These are phyloP conservation scores for Davidsoniella neocaledoniae DNA, from an alignment of 2,329 filamentous ascomycete genomes.

Conservation along the genomic window DNA sequence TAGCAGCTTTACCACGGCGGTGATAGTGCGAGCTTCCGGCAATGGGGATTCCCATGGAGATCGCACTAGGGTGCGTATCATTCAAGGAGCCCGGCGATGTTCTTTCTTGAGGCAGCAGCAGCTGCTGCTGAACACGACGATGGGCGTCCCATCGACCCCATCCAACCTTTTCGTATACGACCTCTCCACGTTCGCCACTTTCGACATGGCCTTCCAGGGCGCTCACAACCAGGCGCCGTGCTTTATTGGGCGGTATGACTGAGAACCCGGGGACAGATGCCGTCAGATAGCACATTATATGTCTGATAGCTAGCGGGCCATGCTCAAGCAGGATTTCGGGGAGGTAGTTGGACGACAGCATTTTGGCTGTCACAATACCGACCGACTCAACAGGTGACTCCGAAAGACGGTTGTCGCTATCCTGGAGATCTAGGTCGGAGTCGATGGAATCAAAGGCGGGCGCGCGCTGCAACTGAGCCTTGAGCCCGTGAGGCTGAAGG, in stretches of 20 bases:
- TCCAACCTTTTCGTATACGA: constrained; percentile 86
- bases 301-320: constrained; percentile 81
- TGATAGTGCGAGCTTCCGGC: constrained; percentile 20
- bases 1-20: constrained; percentile 29
- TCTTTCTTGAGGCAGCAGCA: constrained; percentile 21
- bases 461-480: constrained; percentile 44
- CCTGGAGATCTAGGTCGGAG: constrained; percentile 70
- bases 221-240: constrained; percentile 77
- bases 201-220: constrained; percentile 63
- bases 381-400: constrained; percentile 48
- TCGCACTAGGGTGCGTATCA: constrained; percentile 24
- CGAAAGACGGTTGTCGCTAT: constrained; percentile 20
- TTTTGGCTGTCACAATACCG: constrained; percentile 65
- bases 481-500: constrained; percentile 65
- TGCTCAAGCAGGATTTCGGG: constrained; percentile 80
- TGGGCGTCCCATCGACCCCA: constrained; percentile 94
- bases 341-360: constrained; percentile 80
- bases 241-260: constrained; percentile 74
- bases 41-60: constrained; percentile 37
- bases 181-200: constrained; percentile 43
- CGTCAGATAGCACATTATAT: constrained; percentile 88
- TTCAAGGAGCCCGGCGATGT: constrained; percentile 19
- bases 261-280: constrained; percentile 88
- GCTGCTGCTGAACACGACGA: constrained; percentile 45
- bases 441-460: constrained; percentile 49